Evolutionary conservation across 805 yeast species (phyloP), one percentile per base, ranked within the genome.

Genomic region (Wickerhamiella parazyma): DNA sequence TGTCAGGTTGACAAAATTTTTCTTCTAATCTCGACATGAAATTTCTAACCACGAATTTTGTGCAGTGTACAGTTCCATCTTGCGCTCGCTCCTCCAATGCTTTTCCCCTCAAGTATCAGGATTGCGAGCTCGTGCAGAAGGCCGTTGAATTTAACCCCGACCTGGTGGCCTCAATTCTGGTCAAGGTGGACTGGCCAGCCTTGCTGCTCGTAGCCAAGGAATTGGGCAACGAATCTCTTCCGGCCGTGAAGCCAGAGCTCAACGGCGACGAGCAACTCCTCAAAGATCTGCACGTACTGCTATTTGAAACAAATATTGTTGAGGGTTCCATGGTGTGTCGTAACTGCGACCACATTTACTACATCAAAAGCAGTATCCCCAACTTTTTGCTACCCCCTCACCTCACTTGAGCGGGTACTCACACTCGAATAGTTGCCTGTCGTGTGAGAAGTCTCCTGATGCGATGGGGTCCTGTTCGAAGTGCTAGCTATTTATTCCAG

Each of bases 311-410:
- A 0, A 85, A 78, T 49, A 83, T 91, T 43, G 59, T 70, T 8
- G 89, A 87, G 54, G 99, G 98, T 2, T 76, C 78, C 54, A 85
- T 91, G 97, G 68, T 68, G 10, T 91, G 99, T 60, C 68, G 71
- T 18, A 79, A 79, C 63, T 91, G 99, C 60, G 78, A 75, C 1
- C 96, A 89, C 61, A 68, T 81, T 6, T 91, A 87, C 63, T 75
- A 80, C 65, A 81, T 91, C 65, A 89, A 87, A 63, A 87, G 85
- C 67, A 76, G 91, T 41, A 86, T 91, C 53, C 95, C 99, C 28
- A 89, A 89, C 68, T 80, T 91, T 63, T 65, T 91, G 44, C 71
- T 91, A 28, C 97, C 98, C 25, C 97, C 97, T 6, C 97, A 91
- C 59, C 68, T 91, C n/a, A n/a, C n/a, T n/a, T n/a, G n/a, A n/a